Base-by-base conservation (phyloP, 2,329 filamentous ascomycete species). In the Teratosphaeria viscida region DNA sequence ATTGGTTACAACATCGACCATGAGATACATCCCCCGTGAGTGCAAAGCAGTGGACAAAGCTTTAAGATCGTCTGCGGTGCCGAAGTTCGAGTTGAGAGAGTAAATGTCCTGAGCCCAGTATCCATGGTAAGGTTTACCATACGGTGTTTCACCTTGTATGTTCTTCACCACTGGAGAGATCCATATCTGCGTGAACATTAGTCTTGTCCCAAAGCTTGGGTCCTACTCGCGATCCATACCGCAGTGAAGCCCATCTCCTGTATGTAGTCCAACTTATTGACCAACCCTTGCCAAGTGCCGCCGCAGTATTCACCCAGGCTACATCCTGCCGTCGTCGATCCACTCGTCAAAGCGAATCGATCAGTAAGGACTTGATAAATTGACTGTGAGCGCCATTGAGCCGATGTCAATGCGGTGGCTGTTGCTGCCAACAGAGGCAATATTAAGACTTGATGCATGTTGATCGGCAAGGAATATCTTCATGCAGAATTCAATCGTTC, bases 321-420 rank as follows among this genome's bases (percentile, higher is more conserved):
- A 65, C 80, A 82, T 1, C 72, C 60, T 29, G 70, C 72, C 16
- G 78, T 77, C 5, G 72, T 75, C 3, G 73, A 76, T 26, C 77
- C 78, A 63, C 75, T 72, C 2, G 72, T 76, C 8, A 77, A 76
- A 4, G 80, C 82, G 60, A 82, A 78, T 1, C 82, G 79, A 66
- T 84, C 81, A 2, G 81, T 83, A 64, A 85, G 70, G 47, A 80
- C 77, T 71, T 83, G 82, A 68, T 85, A 84, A 59, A 84, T 83
- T 54, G 79, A 82, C 58, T 78, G 78, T 29, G 75, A 74, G 66
- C 80, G 81, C 81, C 81, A 84, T 37, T 74, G 68, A 27, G 35
- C 47, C 14, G 56, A 43, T 57, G 56, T 56, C 54, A 43, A 27
- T 29, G 68, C 68, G 52, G 62, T 39, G 23, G 63, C 61, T 7